Conservation (phyloP, 306 rosid species). For the Fragaria vesca region DNA sequence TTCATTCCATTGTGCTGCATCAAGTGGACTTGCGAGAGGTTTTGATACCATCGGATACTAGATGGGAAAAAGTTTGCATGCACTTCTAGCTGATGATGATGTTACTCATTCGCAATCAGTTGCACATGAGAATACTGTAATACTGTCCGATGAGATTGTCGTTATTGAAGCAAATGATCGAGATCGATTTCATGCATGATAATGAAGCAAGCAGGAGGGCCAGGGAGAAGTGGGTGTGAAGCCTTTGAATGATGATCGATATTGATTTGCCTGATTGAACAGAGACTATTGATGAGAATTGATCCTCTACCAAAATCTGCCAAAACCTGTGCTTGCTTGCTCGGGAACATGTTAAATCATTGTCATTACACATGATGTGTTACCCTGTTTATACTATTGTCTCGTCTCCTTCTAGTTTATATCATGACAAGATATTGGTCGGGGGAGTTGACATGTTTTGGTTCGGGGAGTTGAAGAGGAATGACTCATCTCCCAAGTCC, state of each 20-base stretch:
- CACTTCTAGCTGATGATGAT: not conserved
- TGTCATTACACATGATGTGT: no score
- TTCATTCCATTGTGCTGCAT: not conserved
- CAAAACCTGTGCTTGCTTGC: not conserved
- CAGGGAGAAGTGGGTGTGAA: not conserved
- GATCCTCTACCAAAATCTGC: not conserved
- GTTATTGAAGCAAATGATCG: not conserved
- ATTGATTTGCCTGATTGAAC: not conserved
- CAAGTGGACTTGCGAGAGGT: not conserved
- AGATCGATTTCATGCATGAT: not conserved
- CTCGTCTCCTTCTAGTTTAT: no score
- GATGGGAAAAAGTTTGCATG: not conserved
- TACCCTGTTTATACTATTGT: no score
- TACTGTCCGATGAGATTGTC: not conserved
- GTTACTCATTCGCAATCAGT: not conserved
- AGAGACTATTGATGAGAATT: not conserved
- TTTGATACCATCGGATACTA: not conserved
- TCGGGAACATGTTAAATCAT: not conserved
- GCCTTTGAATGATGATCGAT: not conserved
- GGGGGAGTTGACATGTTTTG: no score
- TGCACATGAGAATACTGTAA: not conserved
- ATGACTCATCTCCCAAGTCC: not conserved
- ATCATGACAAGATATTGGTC: not conserved
- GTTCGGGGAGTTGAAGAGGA: not conserved
- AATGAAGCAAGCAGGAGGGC: not conserved